phyloP scores from a whole-genome alignment of 192 early-diverging fungal genomes.

The Helicostylum pulchrum region DNA sequence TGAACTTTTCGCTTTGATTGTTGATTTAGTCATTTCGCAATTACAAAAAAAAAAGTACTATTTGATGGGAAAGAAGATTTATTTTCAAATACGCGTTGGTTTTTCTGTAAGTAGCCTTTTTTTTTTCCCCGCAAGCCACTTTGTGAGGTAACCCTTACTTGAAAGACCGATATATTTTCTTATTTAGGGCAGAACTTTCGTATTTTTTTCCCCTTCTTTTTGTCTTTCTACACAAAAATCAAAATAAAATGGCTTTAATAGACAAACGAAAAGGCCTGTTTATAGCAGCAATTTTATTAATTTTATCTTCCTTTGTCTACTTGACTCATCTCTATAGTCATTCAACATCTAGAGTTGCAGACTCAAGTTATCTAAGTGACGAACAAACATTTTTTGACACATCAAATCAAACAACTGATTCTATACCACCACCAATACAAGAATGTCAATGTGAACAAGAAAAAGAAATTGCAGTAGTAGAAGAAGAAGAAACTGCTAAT shows the following conservation, averaged over 20 bases:
- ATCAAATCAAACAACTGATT: neutral
- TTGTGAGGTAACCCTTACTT: too few relatives aligned
- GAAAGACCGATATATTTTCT: too few relatives aligned
- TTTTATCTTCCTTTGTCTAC: neutral
- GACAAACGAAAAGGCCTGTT: conserved; percentile 3
- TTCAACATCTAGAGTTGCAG: neutral
- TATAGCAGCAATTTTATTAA: neutral
- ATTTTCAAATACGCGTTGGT: too few relatives aligned
- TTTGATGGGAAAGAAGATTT: too few relatives aligned
- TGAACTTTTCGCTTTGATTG: neutral
- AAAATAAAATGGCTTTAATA: neutral
- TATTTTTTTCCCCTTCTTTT: neutral
- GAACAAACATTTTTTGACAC: conserved; percentile 14
- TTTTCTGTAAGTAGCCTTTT: too few relatives aligned
- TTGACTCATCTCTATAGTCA: conserved; percentile 8
- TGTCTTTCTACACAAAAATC: neutral
- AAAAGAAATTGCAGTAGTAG: neutral
- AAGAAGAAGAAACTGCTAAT: neutral
- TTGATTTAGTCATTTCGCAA: neutral
- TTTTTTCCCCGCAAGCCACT: too few relatives aligned
- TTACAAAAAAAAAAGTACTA: neutral
- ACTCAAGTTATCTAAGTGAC: conserved; percentile 1
- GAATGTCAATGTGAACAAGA: neutral
- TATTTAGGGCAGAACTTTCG: neutral
- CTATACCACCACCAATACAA: neutral